Evolutionary conservation across 1,139 yeast genomes (phyloP).

Genomic region (Taphrina communis): DNA sequence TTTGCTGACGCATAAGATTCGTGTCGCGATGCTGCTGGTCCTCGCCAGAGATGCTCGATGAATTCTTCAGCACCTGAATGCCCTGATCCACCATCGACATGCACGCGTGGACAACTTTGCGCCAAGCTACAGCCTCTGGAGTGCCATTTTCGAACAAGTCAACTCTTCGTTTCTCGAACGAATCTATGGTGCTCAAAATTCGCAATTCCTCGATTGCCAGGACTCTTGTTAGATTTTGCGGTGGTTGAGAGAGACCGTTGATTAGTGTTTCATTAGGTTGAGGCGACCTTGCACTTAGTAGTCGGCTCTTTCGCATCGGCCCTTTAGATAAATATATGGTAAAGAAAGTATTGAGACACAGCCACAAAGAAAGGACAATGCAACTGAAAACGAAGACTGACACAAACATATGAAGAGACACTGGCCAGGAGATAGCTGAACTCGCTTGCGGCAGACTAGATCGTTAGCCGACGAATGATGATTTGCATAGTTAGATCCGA

Average conservation of each 20-base stretch:
- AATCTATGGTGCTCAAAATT: constrained; percentile 2
- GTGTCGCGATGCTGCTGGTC: neutral
- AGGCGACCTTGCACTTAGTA: constrained; percentile 22
- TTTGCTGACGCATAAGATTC: neutral
- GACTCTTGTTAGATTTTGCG: constrained; percentile 9
- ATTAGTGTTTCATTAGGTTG: constrained; percentile 28
- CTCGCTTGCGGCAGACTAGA: constrained; percentile 10
- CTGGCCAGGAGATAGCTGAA: constrained; percentile 28
- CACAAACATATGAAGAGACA: neutral
- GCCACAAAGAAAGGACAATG: constrained; percentile 13
- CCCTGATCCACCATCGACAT: neutral
- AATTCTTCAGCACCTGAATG: neutral
- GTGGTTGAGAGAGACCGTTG: constrained; percentile 7
- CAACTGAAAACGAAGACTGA: neutral
- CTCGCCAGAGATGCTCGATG: neutral
- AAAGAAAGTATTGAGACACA: constrained; percentile 17
- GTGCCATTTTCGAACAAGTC: constrained; percentile 27
- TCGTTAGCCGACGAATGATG: neutral
- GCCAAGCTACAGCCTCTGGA: constrained; percentile 34
- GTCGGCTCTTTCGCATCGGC: constrained; percentile 14
- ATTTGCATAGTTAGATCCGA: constrained; percentile 10
- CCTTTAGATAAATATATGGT: constrained; percentile 28
- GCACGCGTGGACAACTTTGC: constrained; percentile 20
- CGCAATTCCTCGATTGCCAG: constrained; percentile 29
- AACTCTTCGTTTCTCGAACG: constrained; percentile 3